Evolutionary conservation across 805 yeast genomes (phyloP).

Genomic region (Sugiyamaella valdiviana): DNA sequence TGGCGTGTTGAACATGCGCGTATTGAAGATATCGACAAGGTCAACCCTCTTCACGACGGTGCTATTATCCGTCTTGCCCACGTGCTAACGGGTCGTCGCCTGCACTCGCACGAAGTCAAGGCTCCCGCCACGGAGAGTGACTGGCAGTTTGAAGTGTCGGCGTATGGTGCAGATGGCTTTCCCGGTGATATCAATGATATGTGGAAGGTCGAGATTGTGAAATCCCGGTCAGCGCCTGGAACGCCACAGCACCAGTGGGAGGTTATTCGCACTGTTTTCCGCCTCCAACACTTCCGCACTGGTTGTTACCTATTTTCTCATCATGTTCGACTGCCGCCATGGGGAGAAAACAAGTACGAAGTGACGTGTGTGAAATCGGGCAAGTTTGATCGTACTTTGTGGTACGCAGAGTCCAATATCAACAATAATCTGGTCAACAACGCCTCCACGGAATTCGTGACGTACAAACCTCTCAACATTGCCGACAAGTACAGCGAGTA

Average conservation of each 20-base stretch:
- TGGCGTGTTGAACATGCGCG: slow-evolving; percentile 51
- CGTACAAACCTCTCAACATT: neutral
- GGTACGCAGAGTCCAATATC: slow-evolving; percentile 54
- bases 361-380: slow-evolving; percentile 68
- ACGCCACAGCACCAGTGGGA: slow-evolving; percentile 28
- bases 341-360: slow-evolving; percentile 70
- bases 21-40: neutral
- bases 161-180: slow-evolving; percentile 48
- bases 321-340: slow-evolving; percentile 51
- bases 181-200: slow-evolving; percentile 52
- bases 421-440: neutral
- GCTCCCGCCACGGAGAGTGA: slow-evolving; percentile 20
- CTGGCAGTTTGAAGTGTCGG: slow-evolving; percentile 27
- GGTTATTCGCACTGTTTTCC: slow-evolving; percentile 51
- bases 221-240: slow-evolving; percentile 29
- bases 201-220: slow-evolving; percentile 46
- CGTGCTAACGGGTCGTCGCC: slow-evolving; percentile 17
- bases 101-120: slow-evolving; percentile 20
- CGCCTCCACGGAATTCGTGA: neutral
- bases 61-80: slow-evolving; percentile 43
- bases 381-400: slow-evolving; percentile 47
- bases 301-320: slow-evolving; percentile 59
- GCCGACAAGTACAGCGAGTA: neutral
- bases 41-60: slow-evolving; percentile 45
- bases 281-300: slow-evolving; percentile 50